phyloP scores from a whole-genome alignment of 257 asterid genomes.

The Plantago elongata region DNA sequence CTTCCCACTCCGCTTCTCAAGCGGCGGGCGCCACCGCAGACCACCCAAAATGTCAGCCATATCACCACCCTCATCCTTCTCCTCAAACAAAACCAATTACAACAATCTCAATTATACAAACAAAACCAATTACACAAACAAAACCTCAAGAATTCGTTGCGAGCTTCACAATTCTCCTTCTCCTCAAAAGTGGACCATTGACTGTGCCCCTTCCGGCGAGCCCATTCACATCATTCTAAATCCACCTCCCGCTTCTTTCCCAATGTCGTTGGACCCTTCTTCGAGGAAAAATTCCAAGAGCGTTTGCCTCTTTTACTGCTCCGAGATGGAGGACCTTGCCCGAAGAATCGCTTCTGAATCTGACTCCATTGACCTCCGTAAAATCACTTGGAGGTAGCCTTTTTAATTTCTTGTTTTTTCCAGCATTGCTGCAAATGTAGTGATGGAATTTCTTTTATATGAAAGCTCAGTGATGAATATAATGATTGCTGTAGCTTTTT shows the following conservation, averaged over 20 bases:
- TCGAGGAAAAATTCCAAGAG: conserved; percentile 41
- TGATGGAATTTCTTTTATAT: not conserved
- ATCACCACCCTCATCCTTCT: conserved; percentile 33
- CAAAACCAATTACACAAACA: not conserved
- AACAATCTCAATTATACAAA: not conserved
- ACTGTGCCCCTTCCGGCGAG: conserved; percentile 63
- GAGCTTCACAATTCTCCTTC: conserved; percentile 40
- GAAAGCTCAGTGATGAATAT: no score
- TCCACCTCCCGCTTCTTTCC: conserved; percentile 57
- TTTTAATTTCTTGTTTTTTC: not conserved
- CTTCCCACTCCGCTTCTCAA: conserved; percentile 18
- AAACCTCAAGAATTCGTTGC: conserved; percentile 37
- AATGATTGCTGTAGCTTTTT: no score
- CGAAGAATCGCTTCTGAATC: conserved; percentile 70
- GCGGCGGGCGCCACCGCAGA: conserved; percentile 42
- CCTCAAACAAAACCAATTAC: conserved; percentile 21
- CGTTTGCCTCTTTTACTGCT: conserved; percentile 72
- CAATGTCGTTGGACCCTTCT: conserved; percentile 41
- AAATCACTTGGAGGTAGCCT: conserved; percentile 76
- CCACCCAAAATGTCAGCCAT: conserved; percentile 59
- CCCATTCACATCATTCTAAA: conserved; percentile 89
- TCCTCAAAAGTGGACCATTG: conserved; percentile 69
- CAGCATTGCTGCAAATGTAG: not conserved
- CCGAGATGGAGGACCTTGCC: conserved; percentile 90
- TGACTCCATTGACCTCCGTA: conserved; percentile 88